Evolutionary conservation across 371 early-diverging fungal species (phyloP), one percentile per base, ranked within the genome.

Genomic region (Rhizopus sp.): DNA sequence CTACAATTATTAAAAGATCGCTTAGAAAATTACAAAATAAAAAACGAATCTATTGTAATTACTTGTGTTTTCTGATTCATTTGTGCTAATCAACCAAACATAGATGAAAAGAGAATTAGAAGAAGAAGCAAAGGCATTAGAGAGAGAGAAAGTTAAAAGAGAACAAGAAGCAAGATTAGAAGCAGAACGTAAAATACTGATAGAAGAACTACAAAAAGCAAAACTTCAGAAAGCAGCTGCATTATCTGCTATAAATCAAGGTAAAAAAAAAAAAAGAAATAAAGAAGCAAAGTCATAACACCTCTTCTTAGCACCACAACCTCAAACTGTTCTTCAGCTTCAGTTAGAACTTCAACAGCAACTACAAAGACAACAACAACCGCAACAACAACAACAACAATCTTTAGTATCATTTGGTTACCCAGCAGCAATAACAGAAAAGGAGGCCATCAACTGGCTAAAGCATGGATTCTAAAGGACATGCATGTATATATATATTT

Each of bases 71-170:
- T 7, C 2, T 8, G 12, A 35, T n/a, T 29, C 13, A 15, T 12
- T 31, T 52, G 16, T 32, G 7, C 15, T 31, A 10, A 45, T 46
- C 29, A 79, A 3, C 74, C 56, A 17, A 77, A 80, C 60, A 59
- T 84, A 86, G 62, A 86, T 80, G 12, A 83, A 55, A 62, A 61
- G 41, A 41, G 83, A 53, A 80, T 5, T 73, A 48, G 50, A 72
- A 52, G 17, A 79, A 53, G 68, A 77, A 64, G 29, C 63, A 52
- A 23, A 62, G 5, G 23, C 15, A 30, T n/a, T 48, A 53, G 52
- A 79, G 66, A 52, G 75, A 63, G 55, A 50, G 33, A 59, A 51
- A 50, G 47, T 57, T 45, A 41, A 53, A 45, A 55, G 55, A 49
- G 62, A 65, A 55, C 53, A 61, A 49, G 50, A 58, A 61, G 41